Percentiles rank a stretch among this genome's conserved stretches.
phyloP scores from a whole-genome alignment of 352 stramenopile species.

The Phytopythium oedochilum region DNA sequence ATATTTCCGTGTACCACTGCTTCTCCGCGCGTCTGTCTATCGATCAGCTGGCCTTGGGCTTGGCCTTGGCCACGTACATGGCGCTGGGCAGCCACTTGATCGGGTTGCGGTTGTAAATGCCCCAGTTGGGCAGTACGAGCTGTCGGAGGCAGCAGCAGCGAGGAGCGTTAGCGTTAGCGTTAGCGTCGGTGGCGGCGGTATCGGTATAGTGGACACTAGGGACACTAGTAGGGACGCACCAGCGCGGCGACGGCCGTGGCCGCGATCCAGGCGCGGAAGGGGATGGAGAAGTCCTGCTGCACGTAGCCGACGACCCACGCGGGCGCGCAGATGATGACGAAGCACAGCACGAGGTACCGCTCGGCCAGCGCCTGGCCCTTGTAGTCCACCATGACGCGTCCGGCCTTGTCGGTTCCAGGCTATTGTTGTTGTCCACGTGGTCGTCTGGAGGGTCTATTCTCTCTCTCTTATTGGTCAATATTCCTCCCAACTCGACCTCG shows the following conservation, averaged over 20 bases:
- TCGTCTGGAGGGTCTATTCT: too few species aligned
- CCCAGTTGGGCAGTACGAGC: conserved; percentile 78
- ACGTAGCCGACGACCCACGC: conserved; percentile 84
- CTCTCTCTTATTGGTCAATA: too few species aligned
- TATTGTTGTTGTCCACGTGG: background rate
- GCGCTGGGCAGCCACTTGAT: conserved; percentile 77
- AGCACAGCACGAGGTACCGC: conserved; percentile 54
- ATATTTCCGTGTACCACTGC: conserved; percentile 1
- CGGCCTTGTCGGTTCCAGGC: background rate
- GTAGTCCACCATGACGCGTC: conserved; percentile 76
- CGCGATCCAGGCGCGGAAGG: conserved; percentile 63
- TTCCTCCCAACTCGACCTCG: too few species aligned
- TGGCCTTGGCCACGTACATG: conserved; percentile 69
- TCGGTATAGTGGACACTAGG: background rate
- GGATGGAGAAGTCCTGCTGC: conserved; percentile 79
- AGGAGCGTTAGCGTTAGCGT: too few species aligned
- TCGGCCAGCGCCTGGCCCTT: conserved; percentile 75
- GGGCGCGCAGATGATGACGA: conserved; percentile 69
- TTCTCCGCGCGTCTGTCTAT: conserved; percentile 6
- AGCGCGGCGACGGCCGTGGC: conserved; percentile 54
- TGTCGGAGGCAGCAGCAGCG: conserved; percentile 9
- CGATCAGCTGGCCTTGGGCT: conserved; percentile 8
- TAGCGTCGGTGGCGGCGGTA: background rate
- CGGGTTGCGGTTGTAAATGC: conserved; percentile 78
- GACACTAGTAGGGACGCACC: conserved; percentile 19